Evolutionary conservation across 208 protist genomes (phyloP), one percentile per base, ranked within the genome.

Genomic region (Acanthamoeba lenticulata): DNA sequence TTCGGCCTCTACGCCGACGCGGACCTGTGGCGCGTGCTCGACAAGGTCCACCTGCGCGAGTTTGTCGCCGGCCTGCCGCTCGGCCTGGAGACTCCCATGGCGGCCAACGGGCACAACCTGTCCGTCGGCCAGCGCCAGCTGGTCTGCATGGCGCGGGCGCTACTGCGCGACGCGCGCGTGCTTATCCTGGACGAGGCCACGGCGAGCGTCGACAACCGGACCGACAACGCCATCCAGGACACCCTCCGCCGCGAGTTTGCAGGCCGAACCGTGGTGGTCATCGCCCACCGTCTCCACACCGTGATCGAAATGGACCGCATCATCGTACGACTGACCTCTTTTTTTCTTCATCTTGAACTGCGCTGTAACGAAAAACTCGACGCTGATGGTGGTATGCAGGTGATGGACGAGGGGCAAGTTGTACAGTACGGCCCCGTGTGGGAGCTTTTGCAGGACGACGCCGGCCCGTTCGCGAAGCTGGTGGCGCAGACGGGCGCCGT

Each of bases 171-270:
- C 55, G 45, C 95, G 0, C 93, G 36, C 1, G 44, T 94, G 27
- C 47, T 94, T 3, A 49, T 98, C 27, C 24, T 98, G 40, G 97
- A 98, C 93, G 97, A 98, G 94, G 97, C 97, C 11, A 98, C 97
- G 1, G 94, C 97, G 1, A 57, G 47, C 27, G 93, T 94, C 32
- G 93, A 92, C 83, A 45, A 55, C 40, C 17, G 52, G 67, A 98
- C 96, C n/a, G 97, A 98, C 89, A 49, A 27, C 19, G 21, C 97
- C 9, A 96, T 98, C 62, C 97, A 98, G 96, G 32, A 97, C n/a
- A 98, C 90, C 0, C 95, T 98, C n/a, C 52, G 96, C 24, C 36
- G 52, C 6, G 55, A 96, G 89, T 98, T 98, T 32, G 94, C 94
- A 5, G 83, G 91, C 32, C 86, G 92, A 21, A 97, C 96, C n/a